Evolutionary conservation across 2,329 filamentous ascomycete genomes (phyloP).

Genomic region (Camptophora hylomeconis): DNA sequence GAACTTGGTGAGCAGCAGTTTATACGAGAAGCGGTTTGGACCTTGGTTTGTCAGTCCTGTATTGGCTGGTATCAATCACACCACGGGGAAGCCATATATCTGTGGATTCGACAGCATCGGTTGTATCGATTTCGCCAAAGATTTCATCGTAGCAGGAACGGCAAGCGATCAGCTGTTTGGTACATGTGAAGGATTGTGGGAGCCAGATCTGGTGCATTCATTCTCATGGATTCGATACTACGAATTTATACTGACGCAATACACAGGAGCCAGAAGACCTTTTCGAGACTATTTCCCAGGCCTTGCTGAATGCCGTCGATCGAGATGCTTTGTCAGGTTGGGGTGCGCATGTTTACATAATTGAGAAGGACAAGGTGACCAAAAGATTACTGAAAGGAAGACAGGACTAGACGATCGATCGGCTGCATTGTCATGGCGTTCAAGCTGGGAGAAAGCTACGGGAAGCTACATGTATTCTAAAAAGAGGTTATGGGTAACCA

Average conservation of each 20-base stretch:
- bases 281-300: conserved; percentile 96
- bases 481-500: too few relatives aligned
- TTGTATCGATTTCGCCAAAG: conserved; percentile 98
- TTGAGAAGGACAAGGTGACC: conserved; percentile 99
- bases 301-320: conserved; percentile 88
- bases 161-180: conserved; percentile 96
- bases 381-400: conserved; percentile 96
- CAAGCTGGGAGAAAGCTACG: too few relatives aligned
- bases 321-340: conserved; percentile 93
- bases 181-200: conserved; percentile 96
- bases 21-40: conserved; percentile 94
- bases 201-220: conserved; percentile 68
- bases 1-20: conserved; percentile 78
- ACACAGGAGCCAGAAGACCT: conserved; percentile 73
- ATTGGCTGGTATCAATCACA: conserved; percentile 87
- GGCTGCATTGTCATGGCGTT: too few relatives aligned
- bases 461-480: too few relatives aligned
- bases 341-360: conserved; percentile 98
- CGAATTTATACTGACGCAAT: conserved; percentile 6
- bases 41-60: conserved; percentile 95
- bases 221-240: conserved; percentile 2
- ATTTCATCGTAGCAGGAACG: conserved; percentile 96
- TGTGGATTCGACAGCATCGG: conserved; percentile 98
- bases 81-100: conserved; percentile 89
- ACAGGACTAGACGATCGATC: conserved; percentile 55